These are phyloP conservation scores for Pyrenophora tritici-repentis DNA, from an alignment of 2,329 filamentous ascomycete species.

Conservation along the genomic window DNA sequence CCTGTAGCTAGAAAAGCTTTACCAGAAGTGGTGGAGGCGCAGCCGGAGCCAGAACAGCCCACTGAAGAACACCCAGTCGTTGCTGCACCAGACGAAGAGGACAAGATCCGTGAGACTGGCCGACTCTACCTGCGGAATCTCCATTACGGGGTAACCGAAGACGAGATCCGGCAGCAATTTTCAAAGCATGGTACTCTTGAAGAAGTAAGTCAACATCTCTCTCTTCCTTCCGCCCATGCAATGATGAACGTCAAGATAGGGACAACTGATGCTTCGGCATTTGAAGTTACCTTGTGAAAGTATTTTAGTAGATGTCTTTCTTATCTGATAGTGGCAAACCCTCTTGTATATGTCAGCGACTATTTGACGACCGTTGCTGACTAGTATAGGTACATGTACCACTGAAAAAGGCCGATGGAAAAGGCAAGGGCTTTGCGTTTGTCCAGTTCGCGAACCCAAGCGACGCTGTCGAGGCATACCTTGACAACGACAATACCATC, in stretches of 20 bases:
- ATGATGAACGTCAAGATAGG: slow-evolving; percentile 99
- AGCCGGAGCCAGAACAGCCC: slow-evolving; percentile 8
- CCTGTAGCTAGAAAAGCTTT: slow-evolving; percentile 18
- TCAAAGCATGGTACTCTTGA: slow-evolving; percentile 73
- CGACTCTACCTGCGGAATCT: slow-evolving; percentile 90
- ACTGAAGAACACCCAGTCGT: slow-evolving; percentile 46
- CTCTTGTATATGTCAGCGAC: background rate
- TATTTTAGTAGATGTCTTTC: slow-evolving; percentile 99
- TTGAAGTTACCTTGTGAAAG: slow-evolving; percentile 89
- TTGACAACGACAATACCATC: slow-evolving; percentile 77
- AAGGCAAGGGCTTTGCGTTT: slow-evolving; percentile 89
- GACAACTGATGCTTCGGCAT: slow-evolving; percentile 95
- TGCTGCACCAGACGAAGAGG: slow-evolving; percentile 52
- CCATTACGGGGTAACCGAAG: slow-evolving; percentile 76
- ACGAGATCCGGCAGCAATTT: slow-evolving; percentile 76
- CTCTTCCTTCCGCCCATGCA: slow-evolving; percentile 29
- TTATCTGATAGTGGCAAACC: slow-evolving; percentile 68
- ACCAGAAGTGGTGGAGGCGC: slow-evolving; percentile 13
- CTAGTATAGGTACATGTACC: slow-evolving; percentile 80
- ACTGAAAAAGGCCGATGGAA: slow-evolving; percentile 68
- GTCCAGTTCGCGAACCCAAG: slow-evolving; percentile 76
- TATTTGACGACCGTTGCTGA: slow-evolving; percentile 20
- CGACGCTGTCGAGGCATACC: slow-evolving; percentile 77
- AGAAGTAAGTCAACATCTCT: slow-evolving; percentile 70
- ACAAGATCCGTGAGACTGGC: slow-evolving; percentile 71